Conservation (phyloP, 78 protist genomes). For the Dictyostelium intermedium region DNA sequence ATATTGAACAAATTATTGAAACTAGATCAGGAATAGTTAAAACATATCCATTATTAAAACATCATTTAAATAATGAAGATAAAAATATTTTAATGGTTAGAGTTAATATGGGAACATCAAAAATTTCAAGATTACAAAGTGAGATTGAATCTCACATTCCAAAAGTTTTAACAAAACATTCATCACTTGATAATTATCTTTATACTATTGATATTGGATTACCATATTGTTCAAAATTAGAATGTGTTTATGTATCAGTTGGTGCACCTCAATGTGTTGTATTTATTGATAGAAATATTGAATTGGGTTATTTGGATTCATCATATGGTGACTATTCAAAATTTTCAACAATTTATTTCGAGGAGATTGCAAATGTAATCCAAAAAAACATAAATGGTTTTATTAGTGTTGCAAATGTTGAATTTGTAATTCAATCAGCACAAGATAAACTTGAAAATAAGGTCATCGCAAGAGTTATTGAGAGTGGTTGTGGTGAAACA, state of each 20-base stretch:
- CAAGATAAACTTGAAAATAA: not conserved
- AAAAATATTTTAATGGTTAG: not conserved
- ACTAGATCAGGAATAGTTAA: constrained; percentile 43
- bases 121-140: not conserved
- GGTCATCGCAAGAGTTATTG: constrained; percentile 50
- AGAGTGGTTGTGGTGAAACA: constrained; percentile 85
- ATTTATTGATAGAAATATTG: constrained; percentile 54
- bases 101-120: constrained; percentile 45
- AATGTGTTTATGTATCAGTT: constrained; percentile 39
- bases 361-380: constrained; percentile 1
- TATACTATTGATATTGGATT: not conserved
- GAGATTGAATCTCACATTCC: not conserved
- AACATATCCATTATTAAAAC: constrained; percentile 22
- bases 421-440: constrained; percentile 40
- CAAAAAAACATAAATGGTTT: constrained; percentile 31
- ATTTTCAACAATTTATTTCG: not conserved
- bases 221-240: not conserved
- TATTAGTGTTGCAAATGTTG: constrained; percentile 57
- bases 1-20: not conserved
- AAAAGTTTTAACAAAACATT: not conserved
- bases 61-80: not conserved
- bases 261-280: constrained; percentile 78
- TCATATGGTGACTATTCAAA: not conserved
- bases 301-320: not conserved
- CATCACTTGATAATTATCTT: not conserved